Evolutionary conservation across 108 stramenopile species (phyloP), one percentile per base, ranked within the genome.

Genomic region (Schizochytrium sp.): DNA sequence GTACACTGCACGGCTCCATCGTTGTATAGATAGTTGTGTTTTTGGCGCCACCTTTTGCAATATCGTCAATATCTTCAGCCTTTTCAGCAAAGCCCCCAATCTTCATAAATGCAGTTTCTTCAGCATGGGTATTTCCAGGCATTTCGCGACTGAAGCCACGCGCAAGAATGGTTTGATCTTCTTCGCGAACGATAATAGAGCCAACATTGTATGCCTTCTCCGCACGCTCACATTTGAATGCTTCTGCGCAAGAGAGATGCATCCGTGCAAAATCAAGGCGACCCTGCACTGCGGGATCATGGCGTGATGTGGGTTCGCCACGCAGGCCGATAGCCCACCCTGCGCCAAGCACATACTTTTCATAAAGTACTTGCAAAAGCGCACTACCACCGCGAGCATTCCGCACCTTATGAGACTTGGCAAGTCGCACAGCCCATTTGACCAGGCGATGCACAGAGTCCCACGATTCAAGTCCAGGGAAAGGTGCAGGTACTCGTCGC

Each of bases 111-210:
- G 88, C 88, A n/a, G 88, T 89, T 50, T 89, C 76, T 50, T 89
- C 89, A 1, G 89, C 89, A 61, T 89, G 89, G 4, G 89, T 89
- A 56, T 89, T 89, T 2, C 89, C 89, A 3, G 88, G 88, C 12
- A 89, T 53, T 58, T 89, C 89, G 57, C 89, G 89, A 61, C 58
- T 61, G 40, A 87, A 89, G 0, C 89, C 89, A 5, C 47, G n/a
- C 13, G 89, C 87, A 38, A 89, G 19, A 17, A 87, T 4, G 1
- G 13, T 57, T 40, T 38, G 50, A 5, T 83, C 76, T 28, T 10
- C 15, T 40, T 55, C 76, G 47, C 76, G 47, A 28, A 55, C 53
- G 1, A 83, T 55, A 28, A 83, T 42, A 5, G 76, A 83, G 15
- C 76, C 76, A 10, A 83, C 76, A 50, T 55, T 55, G 53, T 83